A percentile compares a stretch with the other conserved stretches of the same genome.
Evolutionary conservation across 2,329 filamentous ascomycete genomes (phyloP).

Genomic region (Sphaerulina vaccinii): DNA sequence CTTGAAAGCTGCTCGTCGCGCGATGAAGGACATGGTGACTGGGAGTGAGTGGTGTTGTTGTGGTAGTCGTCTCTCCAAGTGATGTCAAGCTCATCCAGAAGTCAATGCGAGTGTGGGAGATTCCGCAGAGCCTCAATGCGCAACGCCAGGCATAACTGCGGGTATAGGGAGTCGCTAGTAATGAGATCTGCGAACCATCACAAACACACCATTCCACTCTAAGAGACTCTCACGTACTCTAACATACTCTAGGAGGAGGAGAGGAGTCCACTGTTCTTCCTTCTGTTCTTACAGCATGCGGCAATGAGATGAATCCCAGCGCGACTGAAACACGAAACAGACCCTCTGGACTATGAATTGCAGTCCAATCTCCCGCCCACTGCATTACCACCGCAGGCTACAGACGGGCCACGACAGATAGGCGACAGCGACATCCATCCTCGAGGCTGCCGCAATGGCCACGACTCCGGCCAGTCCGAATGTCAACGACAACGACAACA

Average conservation of each 20-base stretch:
- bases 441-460: neutral
- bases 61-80: constrained; percentile 2
- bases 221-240: too few relatives aligned
- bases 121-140: too few relatives aligned
- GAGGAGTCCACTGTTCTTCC: neutral
- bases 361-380: neutral
- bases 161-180: too few relatives aligned
- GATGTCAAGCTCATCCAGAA: constrained; percentile 2
- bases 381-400: neutral
- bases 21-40: constrained; percentile 48
- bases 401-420: neutral
- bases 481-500: neutral
- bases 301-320: constrained; percentile 1
- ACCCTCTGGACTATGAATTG: neutral
- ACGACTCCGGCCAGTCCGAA: neutral
- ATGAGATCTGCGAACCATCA: too few relatives aligned
- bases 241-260: too few relatives aligned
- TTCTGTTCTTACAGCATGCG: neutral
- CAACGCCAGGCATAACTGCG: too few relatives aligned
- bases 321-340: neutral
- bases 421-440: neutral
- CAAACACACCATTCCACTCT: too few relatives aligned
- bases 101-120: constrained; percentile 9
- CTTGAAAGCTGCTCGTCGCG: constrained; percentile 47
- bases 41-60: constrained; percentile 12